These are phyloP conservation scores for Epicoccum sorghinum DNA, from an alignment of 2,329 filamentous ascomycete genomes.

Conservation along the genomic window DNA sequence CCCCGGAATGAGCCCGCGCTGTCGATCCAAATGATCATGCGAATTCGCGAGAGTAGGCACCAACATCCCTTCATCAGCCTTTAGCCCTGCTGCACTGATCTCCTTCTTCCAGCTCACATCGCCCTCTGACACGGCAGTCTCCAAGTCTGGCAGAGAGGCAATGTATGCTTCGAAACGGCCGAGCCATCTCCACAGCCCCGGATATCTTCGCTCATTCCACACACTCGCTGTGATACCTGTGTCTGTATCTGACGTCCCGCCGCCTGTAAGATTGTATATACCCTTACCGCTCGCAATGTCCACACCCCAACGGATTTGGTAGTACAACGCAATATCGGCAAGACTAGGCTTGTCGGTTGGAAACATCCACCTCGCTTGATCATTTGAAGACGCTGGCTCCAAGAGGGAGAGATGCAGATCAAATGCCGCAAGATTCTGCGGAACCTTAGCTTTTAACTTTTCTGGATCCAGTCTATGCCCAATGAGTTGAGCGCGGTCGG, in stretches of 20 bases:
- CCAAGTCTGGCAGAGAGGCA: conserved; percentile 32
- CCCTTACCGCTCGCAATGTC: conserved; percentile 47
- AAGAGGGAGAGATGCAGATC: conserved; percentile 48
- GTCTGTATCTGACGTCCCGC: conserved; percentile 34
- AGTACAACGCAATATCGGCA: conserved; percentile 48
- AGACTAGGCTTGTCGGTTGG: conserved; percentile 43
- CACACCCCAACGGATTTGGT: conserved; percentile 48
- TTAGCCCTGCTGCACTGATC: background rate
- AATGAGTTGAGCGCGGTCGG: conserved; percentile 48
- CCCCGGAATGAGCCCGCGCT: conserved; percentile 40
- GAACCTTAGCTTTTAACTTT: conserved; percentile 49
- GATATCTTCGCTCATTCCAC: conserved; percentile 48
- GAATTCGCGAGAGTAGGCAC: background rate
- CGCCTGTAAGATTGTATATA: conserved; percentile 45
- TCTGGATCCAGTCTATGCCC: conserved; percentile 47
- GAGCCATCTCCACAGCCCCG: conserved; percentile 47
- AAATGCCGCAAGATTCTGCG: conserved; percentile 44
- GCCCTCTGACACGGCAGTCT: conserved; percentile 24
- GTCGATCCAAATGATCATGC: background rate
- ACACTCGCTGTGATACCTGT: conserved; percentile 32
- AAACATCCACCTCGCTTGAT: conserved; percentile 39
- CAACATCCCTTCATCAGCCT: background rate
- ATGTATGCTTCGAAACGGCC: conserved; percentile 42
- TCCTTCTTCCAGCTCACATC: background rate
- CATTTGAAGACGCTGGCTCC: conserved; percentile 42